Evolutionary conservation across 2,329 filamentous ascomycete genomes (phyloP).

Genomic region (Fusarium euwallaceae): DNA sequence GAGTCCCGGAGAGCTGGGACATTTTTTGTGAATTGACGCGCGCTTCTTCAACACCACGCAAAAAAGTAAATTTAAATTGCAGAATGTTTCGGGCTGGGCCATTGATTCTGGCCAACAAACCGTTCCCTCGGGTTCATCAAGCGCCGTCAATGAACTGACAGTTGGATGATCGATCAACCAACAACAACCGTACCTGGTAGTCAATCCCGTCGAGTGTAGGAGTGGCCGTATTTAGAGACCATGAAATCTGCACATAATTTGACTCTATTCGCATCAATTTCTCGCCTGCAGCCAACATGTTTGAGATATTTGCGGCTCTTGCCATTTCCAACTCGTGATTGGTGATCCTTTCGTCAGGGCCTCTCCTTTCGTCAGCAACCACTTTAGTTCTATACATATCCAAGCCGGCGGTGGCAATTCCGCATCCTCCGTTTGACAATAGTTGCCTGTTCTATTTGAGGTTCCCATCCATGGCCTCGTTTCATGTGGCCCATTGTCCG

Average conservation of each 20-base stretch:
- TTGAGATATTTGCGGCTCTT: neutral
- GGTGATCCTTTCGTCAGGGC: neutral
- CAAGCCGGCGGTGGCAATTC: neutral
- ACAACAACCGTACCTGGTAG: neutral
- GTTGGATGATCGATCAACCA: neutral
- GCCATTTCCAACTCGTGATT: conserved; percentile 5
- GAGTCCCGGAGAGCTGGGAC: neutral
- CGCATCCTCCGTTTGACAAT: neutral
- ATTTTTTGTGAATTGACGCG: neutral
- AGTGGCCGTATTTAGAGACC: conserved; percentile 2
- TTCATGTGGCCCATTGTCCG: conserved; percentile 20
- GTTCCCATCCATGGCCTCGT: conserved; percentile 1
- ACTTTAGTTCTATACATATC: conserved; percentile 13
- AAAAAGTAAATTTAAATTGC: neutral
- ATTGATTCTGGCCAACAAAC: conserved; percentile 11
- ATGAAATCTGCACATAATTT: conserved; percentile 6
- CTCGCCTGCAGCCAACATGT: conserved; percentile 5
- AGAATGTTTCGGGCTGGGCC: conserved; percentile 16
- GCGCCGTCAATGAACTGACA: conserved; percentile 15
- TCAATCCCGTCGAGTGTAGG: neutral
- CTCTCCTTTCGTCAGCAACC: neutral
- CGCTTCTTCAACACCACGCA: neutral
- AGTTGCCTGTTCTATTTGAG: conserved; percentile 3
- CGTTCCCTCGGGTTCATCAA: conserved; percentile 17
- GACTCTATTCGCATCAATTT: neutral